Conservation (phyloP, 805 yeast genomes). For the Zygoascus flipseniorum region DNA sequence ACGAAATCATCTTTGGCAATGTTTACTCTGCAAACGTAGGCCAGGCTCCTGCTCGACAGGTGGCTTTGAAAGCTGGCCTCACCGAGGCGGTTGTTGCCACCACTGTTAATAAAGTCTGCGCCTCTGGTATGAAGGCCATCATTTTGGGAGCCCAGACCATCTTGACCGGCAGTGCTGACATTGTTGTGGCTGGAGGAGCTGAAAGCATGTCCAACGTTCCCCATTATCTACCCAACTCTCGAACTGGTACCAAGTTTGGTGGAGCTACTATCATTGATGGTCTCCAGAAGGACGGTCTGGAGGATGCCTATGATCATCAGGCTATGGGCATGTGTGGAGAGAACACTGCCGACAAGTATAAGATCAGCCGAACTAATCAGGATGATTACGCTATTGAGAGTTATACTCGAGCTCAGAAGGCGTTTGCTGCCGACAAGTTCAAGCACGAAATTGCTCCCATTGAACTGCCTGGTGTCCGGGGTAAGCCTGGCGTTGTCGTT, state of each 20-base stretch:
- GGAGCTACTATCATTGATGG: conserved; percentile 77
- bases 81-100: conserved; percentile 75
- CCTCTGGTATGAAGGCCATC: conserved; percentile 89
- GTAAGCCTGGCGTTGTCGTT: conserved; percentile 73
- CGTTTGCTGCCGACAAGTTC: conserved; percentile 77
- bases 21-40: conserved; percentile 91
- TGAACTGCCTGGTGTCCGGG: conserved; percentile 78
- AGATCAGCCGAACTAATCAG: conserved; percentile 73
- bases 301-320: conserved; percentile 78
- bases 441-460: conserved; percentile 75
- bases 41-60: conserved; percentile 98
- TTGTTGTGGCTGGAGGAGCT: conserved; percentile 95
- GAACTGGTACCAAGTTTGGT: conserved; percentile 88
- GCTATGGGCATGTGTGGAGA: conserved; percentile 98
- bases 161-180: conserved; percentile 79
- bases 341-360: conserved; percentile 82
- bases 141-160: conserved; percentile 88
- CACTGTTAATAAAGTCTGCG: conserved; percentile 93
- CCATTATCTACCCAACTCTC: conserved; percentile 77
- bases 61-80: conserved; percentile 83
- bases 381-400: conserved; percentile 81
- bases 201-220: conserved; percentile 97
- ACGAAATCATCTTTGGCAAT: conserved; percentile 88
- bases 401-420: conserved; percentile 77
- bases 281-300: conserved; percentile 82